These are phyloP conservation scores for Inosperma sp. DNA, from an alignment of 768 basidiomycete species.

Conservation along the genomic window DNA sequence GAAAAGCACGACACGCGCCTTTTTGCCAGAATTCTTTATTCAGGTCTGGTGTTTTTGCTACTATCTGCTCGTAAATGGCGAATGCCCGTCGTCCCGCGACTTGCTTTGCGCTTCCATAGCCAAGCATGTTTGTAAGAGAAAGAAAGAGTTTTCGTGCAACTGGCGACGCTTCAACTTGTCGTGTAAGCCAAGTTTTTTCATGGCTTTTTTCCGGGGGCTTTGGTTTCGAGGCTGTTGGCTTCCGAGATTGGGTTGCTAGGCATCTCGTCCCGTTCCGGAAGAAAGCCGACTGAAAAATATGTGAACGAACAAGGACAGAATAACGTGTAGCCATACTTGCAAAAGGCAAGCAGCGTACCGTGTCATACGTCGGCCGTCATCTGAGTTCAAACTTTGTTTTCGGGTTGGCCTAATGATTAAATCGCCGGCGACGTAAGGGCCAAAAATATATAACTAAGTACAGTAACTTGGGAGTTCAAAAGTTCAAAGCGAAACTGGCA, in stretches of 20 bases:
- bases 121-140: slow-evolving; percentile 45
- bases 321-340: too few species aligned
- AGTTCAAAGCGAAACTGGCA: too few species aligned
- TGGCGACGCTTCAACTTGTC: slow-evolving; percentile 47
- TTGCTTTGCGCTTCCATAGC: slow-evolving; percentile 60
- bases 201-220: background rate
- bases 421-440: too few species aligned
- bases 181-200: slow-evolving; percentile 53
- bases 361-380: too few species aligned
- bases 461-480: too few species aligned
- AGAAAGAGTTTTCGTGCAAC: slow-evolving; percentile 43
- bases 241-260: background rate
- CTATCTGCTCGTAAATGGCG: slow-evolving; percentile 52
- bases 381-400: too few species aligned
- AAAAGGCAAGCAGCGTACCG: too few species aligned
- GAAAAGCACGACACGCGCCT: too few species aligned
- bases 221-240: background rate
- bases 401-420: too few species aligned
- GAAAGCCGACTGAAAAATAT: too few species aligned
- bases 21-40: slow-evolving; percentile 61
- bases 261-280: background rate
- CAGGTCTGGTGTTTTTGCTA: slow-evolving; percentile 53
- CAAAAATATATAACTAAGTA: too few species aligned
- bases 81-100: slow-evolving; percentile 56
- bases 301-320: too few species aligned